Evolutionary conservation across 768 basidiomycete species (phyloP), one percentile per base, ranked within the genome.

Genomic region (Rhizopogon vinicolor): DNA sequence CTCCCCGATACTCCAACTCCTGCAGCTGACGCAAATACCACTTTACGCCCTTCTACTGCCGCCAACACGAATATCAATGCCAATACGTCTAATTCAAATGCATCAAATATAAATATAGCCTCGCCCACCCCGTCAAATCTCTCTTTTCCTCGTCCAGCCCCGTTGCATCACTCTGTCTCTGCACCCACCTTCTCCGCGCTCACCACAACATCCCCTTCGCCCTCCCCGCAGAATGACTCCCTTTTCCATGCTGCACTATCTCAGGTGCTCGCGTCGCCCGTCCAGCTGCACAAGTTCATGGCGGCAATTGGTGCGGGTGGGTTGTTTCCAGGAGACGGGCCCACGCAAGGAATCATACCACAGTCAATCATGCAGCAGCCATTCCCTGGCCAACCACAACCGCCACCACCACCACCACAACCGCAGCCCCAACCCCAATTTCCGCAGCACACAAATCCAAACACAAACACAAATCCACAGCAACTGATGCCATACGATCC

Each of bases 201-300:
- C 2, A 44, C 60, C 9, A 39, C 52, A 1, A 37, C 61, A 13
- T 44, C 58, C 4, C 35, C 57, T 5, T 28, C 56, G 12, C 43
- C 22, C 28, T 41, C 57, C 7, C 55, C 53, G 12, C 62, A 55
- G 55, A 76, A 76, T 42, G 75, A 81, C 55, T 67, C 70, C 7
- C 74, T 78, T 16, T 71, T 84, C 41, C 80, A 83, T 58, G 66
- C 74, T 9, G 72, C 81, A 7, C 70, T 86, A 37, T 75, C 80
- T 44, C 79, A 80, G 54, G 71, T 87, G 25, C 66, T 75, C 49
- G 73, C 62, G 41, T 74, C 80, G 0, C 83, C 84, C 0, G 62
- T 66, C 1, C 83, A 86, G 61, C 75, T 87, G 51, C 84, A 86
- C 57, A 78, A 81, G 52, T 69, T 88, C 7, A 69, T 86, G 16